Evolutionary conservation across 371 early-diverging fungal species (phyloP).

Genomic region (Funneliformis caledonium): DNA sequence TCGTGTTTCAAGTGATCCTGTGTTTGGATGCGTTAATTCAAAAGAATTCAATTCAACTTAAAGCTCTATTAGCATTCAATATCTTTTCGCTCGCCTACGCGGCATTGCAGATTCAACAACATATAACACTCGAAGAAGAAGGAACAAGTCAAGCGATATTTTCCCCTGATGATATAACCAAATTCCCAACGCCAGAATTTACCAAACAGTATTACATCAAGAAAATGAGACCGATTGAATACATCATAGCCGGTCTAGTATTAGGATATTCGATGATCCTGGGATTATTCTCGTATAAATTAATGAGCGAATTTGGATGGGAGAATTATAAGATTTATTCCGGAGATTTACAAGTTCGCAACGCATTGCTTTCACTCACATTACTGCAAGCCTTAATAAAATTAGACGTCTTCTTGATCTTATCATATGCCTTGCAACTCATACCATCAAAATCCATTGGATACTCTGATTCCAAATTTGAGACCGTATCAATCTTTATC

Average conservation of each 20-base stretch:
- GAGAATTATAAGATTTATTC: slow-evolving; percentile 37
- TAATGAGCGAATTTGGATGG: slow-evolving; percentile 29
- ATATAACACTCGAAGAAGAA: slow-evolving; percentile 22
- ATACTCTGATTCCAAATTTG: neutral
- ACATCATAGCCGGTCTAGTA: slow-evolving; percentile 9
- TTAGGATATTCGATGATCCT: neutral
- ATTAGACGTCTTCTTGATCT: slow-evolving; percentile 29
- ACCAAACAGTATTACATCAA: neutral
- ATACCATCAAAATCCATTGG: slow-evolving; percentile 28
- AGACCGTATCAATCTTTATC: slow-evolving; percentile 12
- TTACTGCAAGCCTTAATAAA: slow-evolving; percentile 34
- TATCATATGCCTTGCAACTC: slow-evolving; percentile 32
- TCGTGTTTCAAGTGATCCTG: slow-evolving; percentile 13
- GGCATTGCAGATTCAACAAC: slow-evolving; percentile 31
- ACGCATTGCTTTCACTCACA: neutral
- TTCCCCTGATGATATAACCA: neutral
- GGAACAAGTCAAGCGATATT: neutral
- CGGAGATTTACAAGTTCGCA: neutral
- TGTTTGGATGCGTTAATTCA: neutral
- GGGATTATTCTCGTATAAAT: neutral
- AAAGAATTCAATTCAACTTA: slow-evolving; percentile 16
- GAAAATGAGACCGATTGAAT: slow-evolving; percentile 30
- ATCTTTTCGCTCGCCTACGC: slow-evolving; percentile 28
- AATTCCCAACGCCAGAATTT: too few relatives aligned
- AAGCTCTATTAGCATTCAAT: slow-evolving; percentile 17